phyloP scores from a whole-genome alignment of 768 basidiomycete species.

The Chiua virens region DNA sequence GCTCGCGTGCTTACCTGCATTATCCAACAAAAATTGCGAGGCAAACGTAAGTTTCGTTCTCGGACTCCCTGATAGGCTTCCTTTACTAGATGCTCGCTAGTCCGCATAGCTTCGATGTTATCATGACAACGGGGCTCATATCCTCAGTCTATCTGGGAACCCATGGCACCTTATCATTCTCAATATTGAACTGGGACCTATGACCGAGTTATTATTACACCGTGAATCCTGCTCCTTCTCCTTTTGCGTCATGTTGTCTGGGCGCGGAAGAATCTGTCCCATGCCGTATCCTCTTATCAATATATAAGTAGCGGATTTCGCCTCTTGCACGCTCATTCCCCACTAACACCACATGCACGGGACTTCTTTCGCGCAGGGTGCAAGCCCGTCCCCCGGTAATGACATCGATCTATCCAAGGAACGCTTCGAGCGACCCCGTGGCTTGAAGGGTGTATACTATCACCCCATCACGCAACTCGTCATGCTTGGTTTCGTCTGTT shows the following conservation, averaged over 20 bases:
- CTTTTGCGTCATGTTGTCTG: neutral
- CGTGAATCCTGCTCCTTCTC: neutral
- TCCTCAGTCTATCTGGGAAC: neutral
- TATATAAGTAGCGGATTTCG: constrained; percentile 5
- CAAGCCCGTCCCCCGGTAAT: neutral
- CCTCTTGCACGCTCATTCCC: neutral
- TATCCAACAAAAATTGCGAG: no score
- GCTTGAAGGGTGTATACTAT: constrained; percentile 55
- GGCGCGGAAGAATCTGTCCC: neutral
- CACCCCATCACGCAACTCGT: constrained; percentile 57
- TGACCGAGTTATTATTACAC: constrained; percentile 4
- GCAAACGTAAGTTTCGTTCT: no score
- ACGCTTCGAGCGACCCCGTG: constrained; percentile 45
- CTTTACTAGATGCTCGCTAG: no score
- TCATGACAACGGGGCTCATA: neutral
- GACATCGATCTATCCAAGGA: constrained; percentile 11
- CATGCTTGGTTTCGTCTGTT: constrained; percentile 69
- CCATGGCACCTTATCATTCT: neutral
- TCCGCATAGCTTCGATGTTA: no score
- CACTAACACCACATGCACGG: neutral
- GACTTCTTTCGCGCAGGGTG: constrained; percentile 2
- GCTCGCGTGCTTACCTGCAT: no score
- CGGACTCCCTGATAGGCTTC: no score
- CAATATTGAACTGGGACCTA: neutral
- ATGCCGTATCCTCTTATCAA: neutral